phyloP scores from a whole-genome alignment of 345 rosid species.

The Moricandia moricandioides region DNA sequence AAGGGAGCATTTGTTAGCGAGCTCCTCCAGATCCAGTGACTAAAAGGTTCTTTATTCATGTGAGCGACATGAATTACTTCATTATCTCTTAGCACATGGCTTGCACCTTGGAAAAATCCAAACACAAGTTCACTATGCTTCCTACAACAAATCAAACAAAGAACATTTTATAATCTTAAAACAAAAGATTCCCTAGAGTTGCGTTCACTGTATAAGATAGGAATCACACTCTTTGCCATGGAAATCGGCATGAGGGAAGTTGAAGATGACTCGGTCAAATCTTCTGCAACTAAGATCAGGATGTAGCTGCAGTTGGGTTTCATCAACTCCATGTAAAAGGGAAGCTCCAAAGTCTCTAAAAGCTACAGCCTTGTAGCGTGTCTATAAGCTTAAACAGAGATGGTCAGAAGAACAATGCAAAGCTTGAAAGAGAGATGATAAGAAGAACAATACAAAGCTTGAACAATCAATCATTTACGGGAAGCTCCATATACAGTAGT shows the following conservation, averaged over 20 bases:
- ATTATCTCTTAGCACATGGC: conserved; percentile 36
- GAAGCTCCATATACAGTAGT: no score
- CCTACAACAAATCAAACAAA: conserved; percentile 30
- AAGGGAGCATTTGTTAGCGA: conserved; percentile 42
- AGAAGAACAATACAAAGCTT: no score
- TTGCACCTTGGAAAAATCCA: conserved; percentile 49
- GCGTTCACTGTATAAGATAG: conserved; percentile 36
- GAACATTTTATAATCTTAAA: neutral
- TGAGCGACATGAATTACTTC: conserved; percentile 63
- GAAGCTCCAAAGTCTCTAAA: conserved; percentile 44
- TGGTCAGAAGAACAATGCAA: neutral
- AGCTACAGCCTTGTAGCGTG: neutral
- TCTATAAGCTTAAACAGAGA: neutral
- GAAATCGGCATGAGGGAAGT: conserved; percentile 73
- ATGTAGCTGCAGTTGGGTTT: conserved; percentile 43
- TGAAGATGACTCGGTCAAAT: conserved; percentile 52
- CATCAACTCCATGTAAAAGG: conserved; percentile 52
- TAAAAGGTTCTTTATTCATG: conserved; percentile 48
- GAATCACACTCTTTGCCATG: conserved; percentile 30
- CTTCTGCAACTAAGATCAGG: conserved; percentile 35
- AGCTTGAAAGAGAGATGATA: no score
- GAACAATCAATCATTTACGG: no score
- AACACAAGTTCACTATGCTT: conserved; percentile 44
- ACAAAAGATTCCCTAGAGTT: neutral
- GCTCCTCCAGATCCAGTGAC: conserved; percentile 51